Evolutionary conservation across 148 eudicot genomes (phyloP).

Genomic region (Vaccinium myrtillus): DNA sequence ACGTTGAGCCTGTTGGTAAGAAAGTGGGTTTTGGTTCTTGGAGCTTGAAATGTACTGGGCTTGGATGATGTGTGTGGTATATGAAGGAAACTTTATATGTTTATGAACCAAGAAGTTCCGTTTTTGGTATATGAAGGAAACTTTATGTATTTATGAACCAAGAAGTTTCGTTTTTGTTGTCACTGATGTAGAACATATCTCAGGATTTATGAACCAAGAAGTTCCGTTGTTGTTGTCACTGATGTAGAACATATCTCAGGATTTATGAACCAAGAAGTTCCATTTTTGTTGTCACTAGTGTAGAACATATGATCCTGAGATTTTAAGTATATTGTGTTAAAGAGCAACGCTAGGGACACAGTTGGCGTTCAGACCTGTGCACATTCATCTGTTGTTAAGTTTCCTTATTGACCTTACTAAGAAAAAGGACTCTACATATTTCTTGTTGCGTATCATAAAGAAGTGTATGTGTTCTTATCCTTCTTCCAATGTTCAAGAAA

Average conservation of each 20-base stretch:
- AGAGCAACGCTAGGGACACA: no score
- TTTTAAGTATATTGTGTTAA: not conserved
- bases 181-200: no score
- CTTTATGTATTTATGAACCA: not conserved
- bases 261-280: not conserved
- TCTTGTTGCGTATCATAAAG: not conserved
- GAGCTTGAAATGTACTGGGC: not conserved
- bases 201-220: not conserved
- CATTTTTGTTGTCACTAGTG: not conserved
- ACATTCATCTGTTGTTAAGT: not conserved
- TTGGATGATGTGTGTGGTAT: not conserved
- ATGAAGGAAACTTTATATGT: not conserved
- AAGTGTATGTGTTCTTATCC: not conserved
- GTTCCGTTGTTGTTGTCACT: no score
- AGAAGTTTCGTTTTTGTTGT: not conserved
- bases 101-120: not conserved
- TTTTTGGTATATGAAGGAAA: not conserved
- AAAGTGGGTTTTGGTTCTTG: conserved; percentile 1
- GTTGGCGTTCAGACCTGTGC: no score
- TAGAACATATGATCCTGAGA: not conserved
- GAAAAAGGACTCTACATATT: not conserved
- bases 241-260: no score
- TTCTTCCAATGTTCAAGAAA: not conserved
- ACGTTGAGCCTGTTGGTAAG: not conserved
- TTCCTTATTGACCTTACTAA: not conserved